phyloP scores from a whole-genome alignment of 306 rosid species.

The Carpinus viminea region DNA sequence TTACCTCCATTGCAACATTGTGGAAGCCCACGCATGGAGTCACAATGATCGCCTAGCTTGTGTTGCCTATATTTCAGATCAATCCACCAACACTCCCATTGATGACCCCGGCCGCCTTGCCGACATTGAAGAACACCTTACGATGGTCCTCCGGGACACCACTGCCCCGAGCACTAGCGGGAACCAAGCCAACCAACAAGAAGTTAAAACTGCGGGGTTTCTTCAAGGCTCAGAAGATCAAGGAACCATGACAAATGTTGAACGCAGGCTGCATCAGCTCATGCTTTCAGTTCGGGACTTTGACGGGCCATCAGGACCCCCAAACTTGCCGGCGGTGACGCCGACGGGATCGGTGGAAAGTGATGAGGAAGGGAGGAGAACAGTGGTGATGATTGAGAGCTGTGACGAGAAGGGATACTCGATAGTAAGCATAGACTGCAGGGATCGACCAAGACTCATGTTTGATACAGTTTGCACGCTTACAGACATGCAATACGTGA shows the following conservation, averaged over 20 bases:
- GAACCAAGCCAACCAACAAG: slow-evolving; percentile 30
- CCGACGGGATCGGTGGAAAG: not conserved
- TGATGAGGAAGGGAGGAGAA: slow-evolving; percentile 38
- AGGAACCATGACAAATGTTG: slow-evolving; percentile 50
- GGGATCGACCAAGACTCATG: slow-evolving; percentile 73
- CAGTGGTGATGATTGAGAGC: slow-evolving; percentile 48
- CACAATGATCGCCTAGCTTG: slow-evolving; percentile 67
- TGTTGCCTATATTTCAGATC: slow-evolving; percentile 61
- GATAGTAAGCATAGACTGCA: slow-evolving; percentile 54
- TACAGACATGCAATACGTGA: slow-evolving; percentile 66
- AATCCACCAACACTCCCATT: slow-evolving; percentile 51
- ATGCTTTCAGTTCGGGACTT: slow-evolving; percentile 57
- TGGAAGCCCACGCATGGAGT: slow-evolving; percentile 73
- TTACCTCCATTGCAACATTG: slow-evolving; percentile 64
- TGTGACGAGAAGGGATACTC: slow-evolving; percentile 64
- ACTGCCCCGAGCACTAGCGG: slow-evolving; percentile 19
- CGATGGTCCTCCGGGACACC: slow-evolving; percentile 52
- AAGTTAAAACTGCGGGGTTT: slow-evolving; percentile 42
- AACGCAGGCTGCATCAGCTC: slow-evolving; percentile 70
- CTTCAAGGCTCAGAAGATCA: slow-evolving; percentile 27
- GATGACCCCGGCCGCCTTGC: slow-evolving; percentile 53
- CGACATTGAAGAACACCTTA: slow-evolving; percentile 50
- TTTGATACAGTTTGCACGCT: slow-evolving; percentile 77
- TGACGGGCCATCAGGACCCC: slow-evolving; percentile 25
- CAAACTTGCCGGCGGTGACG: not conserved